Conservation (phyloP, 306 rosid genomes). For the Rosa rugosa region DNA sequence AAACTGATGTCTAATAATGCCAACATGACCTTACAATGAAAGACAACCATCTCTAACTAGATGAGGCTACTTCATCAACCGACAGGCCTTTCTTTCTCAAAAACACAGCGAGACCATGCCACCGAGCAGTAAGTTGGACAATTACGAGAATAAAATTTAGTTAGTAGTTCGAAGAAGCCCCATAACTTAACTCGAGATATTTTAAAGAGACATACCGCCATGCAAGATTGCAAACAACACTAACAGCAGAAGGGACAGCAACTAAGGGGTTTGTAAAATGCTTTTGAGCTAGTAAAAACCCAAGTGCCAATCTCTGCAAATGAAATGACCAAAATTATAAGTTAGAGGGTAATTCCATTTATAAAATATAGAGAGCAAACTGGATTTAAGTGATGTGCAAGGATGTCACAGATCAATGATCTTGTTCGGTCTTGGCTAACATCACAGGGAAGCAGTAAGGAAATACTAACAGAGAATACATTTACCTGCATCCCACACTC, state of each 20-base stretch:
- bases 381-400: constrained; percentile 1
- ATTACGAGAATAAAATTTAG: background rate
- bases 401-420: background rate
- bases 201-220: constrained; percentile 63
- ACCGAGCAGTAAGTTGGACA: constrained; percentile 59
- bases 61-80: constrained; percentile 42
- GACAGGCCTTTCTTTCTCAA: constrained; percentile 85
- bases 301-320: constrained; percentile 92
- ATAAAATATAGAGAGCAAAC: background rate
- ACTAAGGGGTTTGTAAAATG: constrained; percentile 89
- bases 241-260: constrained; percentile 93
- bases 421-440: background rate
- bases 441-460: too few relatives aligned
- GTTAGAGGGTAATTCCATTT: background rate
- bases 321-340: too few relatives aligned
- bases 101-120: constrained; percentile 86
- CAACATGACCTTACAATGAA: constrained; percentile 4
- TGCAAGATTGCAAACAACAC: constrained; percentile 91
- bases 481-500: constrained; percentile 98
- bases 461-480: constrained; percentile 5
- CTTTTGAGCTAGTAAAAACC: constrained; percentile 92
- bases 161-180: background rate
- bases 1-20: constrained; percentile 4
- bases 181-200: background rate
- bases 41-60: background rate